phyloP scores from a whole-genome alignment of 2,329 filamentous ascomycete species.

The Pseudodiploospora longispora region DNA sequence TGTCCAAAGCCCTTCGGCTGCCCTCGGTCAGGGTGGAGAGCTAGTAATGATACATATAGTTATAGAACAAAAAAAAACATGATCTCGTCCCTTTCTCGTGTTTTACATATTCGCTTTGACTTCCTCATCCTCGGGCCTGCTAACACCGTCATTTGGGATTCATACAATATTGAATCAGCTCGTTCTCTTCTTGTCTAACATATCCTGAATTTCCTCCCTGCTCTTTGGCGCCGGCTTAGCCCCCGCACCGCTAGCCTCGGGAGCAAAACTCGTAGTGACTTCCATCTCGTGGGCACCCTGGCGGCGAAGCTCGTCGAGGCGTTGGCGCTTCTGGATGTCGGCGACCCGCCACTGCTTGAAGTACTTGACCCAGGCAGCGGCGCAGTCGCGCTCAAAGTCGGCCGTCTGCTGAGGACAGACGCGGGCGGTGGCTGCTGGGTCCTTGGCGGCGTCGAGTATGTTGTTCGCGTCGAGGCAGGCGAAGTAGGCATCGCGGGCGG shows the following conservation, averaged over 20 bases:
- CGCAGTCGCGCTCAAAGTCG: conserved; percentile 78
- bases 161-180: conserved; percentile 8
- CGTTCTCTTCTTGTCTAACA: conserved; percentile 29
- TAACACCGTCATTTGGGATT: too few relatives aligned
- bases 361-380: conserved; percentile 91
- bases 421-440: conserved; percentile 29
- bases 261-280: conserved; percentile 29
- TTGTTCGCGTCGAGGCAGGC: conserved; percentile 72
- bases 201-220: conserved; percentile 30
- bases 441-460: conserved; percentile 61
- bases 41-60: too few relatives aligned
- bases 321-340: conserved; percentile 77
- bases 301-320: conserved; percentile 64
- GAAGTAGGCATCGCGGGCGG: conserved; percentile 82
- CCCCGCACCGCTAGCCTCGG: conserved; percentile 19
- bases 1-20: too few relatives aligned
- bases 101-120: too few relatives aligned
- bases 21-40: too few relatives aligned
- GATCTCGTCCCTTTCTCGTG: too few relatives aligned
- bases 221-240: conserved; percentile 21
- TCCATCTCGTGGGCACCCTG: conserved; percentile 62
- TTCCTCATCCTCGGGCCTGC: too few relatives aligned
- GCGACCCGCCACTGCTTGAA: conserved; percentile 96
- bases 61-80: too few relatives aligned
- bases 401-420: conserved; percentile 33